Percentiles rank a stretch among this genome's conserved stretches.
Evolutionary conservation across 176 grass and related monocot species (phyloP).

Genomic region (Musa acuminata): DNA sequence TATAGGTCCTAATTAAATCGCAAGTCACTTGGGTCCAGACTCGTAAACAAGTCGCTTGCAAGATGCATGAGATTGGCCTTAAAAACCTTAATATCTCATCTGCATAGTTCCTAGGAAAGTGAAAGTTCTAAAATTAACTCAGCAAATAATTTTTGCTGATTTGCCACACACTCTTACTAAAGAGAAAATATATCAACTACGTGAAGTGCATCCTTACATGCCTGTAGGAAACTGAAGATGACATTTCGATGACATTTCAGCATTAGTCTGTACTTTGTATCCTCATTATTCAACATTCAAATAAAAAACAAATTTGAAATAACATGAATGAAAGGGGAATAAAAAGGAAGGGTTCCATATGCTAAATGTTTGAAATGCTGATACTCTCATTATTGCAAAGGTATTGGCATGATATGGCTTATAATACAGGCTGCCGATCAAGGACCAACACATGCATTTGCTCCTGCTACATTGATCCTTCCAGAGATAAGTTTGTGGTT

Average conservation of each 20-base stretch:
- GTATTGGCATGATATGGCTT: neutral
- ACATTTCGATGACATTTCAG: neutral
- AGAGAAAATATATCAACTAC: neutral
- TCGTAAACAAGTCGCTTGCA: too few species aligned
- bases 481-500: constrained; percentile 1
- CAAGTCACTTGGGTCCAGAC: too few species aligned
- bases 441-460: neutral
- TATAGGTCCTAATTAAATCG: neutral
- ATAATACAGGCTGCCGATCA: neutral
- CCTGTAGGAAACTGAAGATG: neutral
- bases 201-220: neutral
- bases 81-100: too few species aligned
- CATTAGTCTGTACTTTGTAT: neutral
- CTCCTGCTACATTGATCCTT: neutral
- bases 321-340: too few species aligned
- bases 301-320: neutral
- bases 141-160: neutral
- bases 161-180: neutral
- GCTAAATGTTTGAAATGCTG: neutral
- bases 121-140: neutral
- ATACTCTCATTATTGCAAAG: neutral
- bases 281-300: neutral
- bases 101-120: too few species aligned
- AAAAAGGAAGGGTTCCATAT: too few species aligned
- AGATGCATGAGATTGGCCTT: too few species aligned